Percentiles rank a stretch among this genome's conserved stretches.
phyloP scores from a whole-genome alignment of 257 asterid species.

The Eucommia ulmoides region DNA sequence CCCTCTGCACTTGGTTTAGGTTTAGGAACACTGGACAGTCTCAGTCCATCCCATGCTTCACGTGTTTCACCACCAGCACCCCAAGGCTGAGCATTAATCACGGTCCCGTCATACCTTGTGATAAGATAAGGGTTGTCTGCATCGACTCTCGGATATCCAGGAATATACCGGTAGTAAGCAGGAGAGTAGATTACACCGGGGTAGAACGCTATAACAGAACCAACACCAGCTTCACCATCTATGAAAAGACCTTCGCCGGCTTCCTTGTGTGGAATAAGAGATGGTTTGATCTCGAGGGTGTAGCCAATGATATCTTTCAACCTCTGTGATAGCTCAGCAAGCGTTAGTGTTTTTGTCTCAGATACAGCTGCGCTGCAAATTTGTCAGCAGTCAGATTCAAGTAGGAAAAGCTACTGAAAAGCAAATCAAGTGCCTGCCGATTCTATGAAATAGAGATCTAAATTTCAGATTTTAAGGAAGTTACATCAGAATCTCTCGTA shows the following conservation, averaged over 20 bases:
- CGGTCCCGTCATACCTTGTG: conserved; percentile 80
- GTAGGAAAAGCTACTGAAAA: neutral
- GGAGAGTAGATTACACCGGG: conserved; percentile 88
- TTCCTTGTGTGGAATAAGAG: conserved; percentile 67
- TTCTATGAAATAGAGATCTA: neutral
- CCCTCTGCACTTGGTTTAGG: conserved; percentile 12
- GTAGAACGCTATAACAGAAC: conserved; percentile 70
- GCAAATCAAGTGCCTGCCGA: neutral
- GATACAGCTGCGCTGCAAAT: conserved; percentile 30
- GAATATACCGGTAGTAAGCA: conserved; percentile 63
- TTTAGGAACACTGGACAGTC: conserved; percentile 12
- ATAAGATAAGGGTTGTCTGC: conserved; percentile 66
- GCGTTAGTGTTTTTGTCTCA: conserved; percentile 42
- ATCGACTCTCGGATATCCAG: conserved; percentile 85
- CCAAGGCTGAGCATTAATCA: conserved; percentile 93
- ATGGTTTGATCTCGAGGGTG: conserved; percentile 67
- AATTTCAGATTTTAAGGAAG: neutral
- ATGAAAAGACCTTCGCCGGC: conserved; percentile 78
- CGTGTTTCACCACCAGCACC: conserved; percentile 77
- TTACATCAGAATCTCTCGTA: neutral
- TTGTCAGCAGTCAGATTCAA: conserved; percentile 17
- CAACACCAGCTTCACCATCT: conserved; percentile 75
- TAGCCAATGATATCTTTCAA: conserved; percentile 58
- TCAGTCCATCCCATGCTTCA: conserved; percentile 58
- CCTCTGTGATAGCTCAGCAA: conserved; percentile 48